Evolutionary conservation across 805 yeast species (phyloP), one percentile per base, ranked within the genome.

Genomic region (Brettanomyces custersianus): DNA sequence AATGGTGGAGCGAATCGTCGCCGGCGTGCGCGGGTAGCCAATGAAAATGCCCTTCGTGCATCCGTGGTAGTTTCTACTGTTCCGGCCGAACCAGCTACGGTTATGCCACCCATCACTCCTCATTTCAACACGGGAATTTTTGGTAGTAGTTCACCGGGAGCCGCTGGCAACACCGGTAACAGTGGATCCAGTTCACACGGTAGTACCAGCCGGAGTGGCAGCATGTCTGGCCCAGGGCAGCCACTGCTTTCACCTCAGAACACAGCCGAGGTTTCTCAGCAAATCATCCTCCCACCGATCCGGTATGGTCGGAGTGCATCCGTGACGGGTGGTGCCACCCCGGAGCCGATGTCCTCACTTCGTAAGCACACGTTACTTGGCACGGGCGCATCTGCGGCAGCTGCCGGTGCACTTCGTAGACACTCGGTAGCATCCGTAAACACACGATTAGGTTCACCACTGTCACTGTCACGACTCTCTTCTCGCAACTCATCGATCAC

Each of bases 1-100:
- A 85, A 85, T 52, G 94, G 95, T 4, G 94, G 95, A 7, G 90
- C 94, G 11, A 85, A 83, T 54, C 67, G 94, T 41, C 65, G 95
- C 41, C 70, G 92, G 49, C 63, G 86, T 44, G 67, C 68, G 40
- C 28, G 28, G 7, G 34, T 50, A 33, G 39, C 52, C 18, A 29
- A 33, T 29, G 30, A 29, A 6, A n/a, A n/a, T n/a, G n/a, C n/a
- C n/a, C n/a, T n/a, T n/a, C n/a, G n/a, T n/a, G n/a, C 10, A 26
- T 10, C 8, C 29, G n/a, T n/a, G n/a, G n/a, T n/a, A n/a, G n/a
- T n/a, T n/a, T n/a, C n/a, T n/a, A n/a, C n/a, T n/a, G n/a, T n/a
- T n/a, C n/a, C n/a, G 33, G 13, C 17, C 21, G 9, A n/a, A 24
- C 30, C 20, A n/a, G 9, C 34, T 12, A 17, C 34, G 22, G 24